Evolutionary conservation across 2,329 filamentous ascomycete genomes (phyloP), one percentile per base, ranked within the genome.

Genomic region (Xylaria arbuscula): DNA sequence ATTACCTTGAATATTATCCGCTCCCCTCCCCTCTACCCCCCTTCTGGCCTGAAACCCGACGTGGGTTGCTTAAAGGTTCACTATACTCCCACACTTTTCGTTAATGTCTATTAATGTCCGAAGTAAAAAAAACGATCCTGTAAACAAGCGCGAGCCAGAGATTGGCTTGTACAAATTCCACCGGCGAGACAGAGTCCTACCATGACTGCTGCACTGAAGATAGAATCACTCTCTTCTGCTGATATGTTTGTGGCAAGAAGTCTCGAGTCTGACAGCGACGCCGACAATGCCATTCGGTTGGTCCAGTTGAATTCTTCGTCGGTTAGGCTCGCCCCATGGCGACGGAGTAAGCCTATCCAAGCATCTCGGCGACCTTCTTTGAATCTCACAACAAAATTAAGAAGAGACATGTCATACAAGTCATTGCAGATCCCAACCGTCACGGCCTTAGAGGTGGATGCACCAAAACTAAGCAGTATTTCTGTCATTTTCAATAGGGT

Each of bases 381-480:
- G 45, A 48, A 48, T 48, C 45, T 48, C 45, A 48, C 45, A 3
- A 48, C 19, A 11, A 48, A 48, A 48, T 48, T 48, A 11, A 48
- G 45, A 24, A 48, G 45, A 24, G 45, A 48, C 8, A 47, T 19
- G 8, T 1, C 3, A 47, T 1, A 3, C 1, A 19, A 3, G 17
- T 2, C 2, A 6, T 6, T 11, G 4, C 15, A 3, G 40, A 15
- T 15, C 4, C 2, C 2, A 6, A 19, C 17, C 8, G 4, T 8
- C 4, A 22, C 10, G 22, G 17, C 3, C 2, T 13, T 2, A 24
- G 19, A 4, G 45, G 19, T 48, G 19, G 19, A 13, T 24, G 9
- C 45, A 22, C 45, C 45, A 22, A 4, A 48, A 24, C 2, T 3
- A 5, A 48, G 9, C 8, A 48, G 8, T 9, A 48, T 48, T 24